These are phyloP conservation scores for Yamadazyma epiphylla DNA, from an alignment of 1,139 yeast genomes.

Conservation along the genomic window DNA sequence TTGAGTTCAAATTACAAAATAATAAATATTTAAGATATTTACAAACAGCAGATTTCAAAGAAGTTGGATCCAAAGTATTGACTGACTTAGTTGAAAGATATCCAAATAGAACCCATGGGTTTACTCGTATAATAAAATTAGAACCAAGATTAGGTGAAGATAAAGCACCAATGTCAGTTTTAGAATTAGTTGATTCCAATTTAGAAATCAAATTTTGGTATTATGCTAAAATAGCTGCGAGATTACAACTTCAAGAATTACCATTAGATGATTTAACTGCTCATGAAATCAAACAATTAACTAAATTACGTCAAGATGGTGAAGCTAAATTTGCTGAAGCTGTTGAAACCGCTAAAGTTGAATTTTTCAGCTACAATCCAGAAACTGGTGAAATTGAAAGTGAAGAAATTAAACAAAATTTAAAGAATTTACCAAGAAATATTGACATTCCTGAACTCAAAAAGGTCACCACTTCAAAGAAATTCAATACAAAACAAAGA, in stretches of 20 bases:
- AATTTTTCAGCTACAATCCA: constrained; percentile 44
- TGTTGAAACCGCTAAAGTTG: constrained; percentile 60
- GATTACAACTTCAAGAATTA: constrained; percentile 64
- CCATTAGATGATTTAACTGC: constrained; percentile 60
- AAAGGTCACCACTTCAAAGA: constrained; percentile 31
- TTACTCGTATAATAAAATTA: constrained; percentile 76
- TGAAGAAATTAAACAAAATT: constrained; percentile 22
- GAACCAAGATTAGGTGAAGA: constrained; percentile 86
- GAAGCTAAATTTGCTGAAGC: constrained; percentile 51
- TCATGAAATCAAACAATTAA: constrained; percentile 53
- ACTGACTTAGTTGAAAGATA: constrained; percentile 65
- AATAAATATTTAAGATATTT: constrained; percentile 29
- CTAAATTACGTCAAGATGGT: constrained; percentile 46
- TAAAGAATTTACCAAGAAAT: constrained; percentile 31
- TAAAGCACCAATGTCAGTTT: constrained; percentile 83
- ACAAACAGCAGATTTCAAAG: constrained; percentile 38
- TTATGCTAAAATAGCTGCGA: constrained; percentile 76
- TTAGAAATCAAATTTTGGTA: constrained; percentile 76
- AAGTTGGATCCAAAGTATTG: constrained; percentile 55
- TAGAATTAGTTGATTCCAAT: constrained; percentile 78
- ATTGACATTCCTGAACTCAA: constrained; percentile 23
- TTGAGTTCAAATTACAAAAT: constrained; percentile 17
- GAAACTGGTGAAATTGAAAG: constrained; percentile 22
- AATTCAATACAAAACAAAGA: constrained; percentile 33
- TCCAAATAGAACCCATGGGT: constrained; percentile 66